A percentile compares a stretch with the other conserved stretches of the same genome.
Conservation (phyloP, 768 basidiomycete genomes). For the Holtermanniella nyarrowii region DNA sequence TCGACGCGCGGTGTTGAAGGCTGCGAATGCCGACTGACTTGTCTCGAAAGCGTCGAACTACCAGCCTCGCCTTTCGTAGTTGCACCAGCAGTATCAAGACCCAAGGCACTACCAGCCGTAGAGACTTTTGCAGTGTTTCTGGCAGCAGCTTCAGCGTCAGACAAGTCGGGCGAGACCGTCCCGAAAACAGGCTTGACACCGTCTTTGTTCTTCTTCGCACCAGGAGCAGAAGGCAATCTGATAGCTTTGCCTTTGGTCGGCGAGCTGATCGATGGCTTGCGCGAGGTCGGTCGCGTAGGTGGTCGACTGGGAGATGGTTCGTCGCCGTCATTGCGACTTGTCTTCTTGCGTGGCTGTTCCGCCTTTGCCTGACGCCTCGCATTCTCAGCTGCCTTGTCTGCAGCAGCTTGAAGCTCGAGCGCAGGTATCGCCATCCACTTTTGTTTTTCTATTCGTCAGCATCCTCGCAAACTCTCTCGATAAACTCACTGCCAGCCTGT, state of each 20-base stretch:
- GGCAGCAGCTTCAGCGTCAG: neutral
- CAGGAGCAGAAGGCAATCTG: conserved; percentile 8
- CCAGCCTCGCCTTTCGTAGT: neutral
- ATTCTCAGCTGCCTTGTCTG: conserved; percentile 41
- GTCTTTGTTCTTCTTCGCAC: neutral
- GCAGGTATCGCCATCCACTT: conserved; percentile 57
- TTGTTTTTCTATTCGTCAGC: conserved; percentile 45
- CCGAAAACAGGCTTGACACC: conserved; percentile 20
- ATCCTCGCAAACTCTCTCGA: neutral
- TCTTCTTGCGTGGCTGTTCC: conserved; percentile 6
- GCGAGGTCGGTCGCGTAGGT: neutral
- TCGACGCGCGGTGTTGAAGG: neutral
- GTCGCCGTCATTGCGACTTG: conserved; percentile 6
- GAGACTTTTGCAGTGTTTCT: neutral
- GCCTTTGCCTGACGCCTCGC: conserved; percentile 8
- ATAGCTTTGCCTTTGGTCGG: conserved; percentile 3
- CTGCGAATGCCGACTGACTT: neutral
- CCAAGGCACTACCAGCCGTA: neutral
- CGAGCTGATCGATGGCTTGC: conserved; percentile 2
- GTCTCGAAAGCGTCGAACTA: neutral
- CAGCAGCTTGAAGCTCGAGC: conserved; percentile 50
- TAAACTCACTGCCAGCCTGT: conserved; percentile 15
- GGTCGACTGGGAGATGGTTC: conserved; percentile 2
- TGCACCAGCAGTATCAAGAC: neutral
- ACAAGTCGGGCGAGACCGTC: neutral